These are phyloP conservation scores for Panicum virgatum DNA, from an alignment of 202 grass and related monocot species.

Conservation along the genomic window DNA sequence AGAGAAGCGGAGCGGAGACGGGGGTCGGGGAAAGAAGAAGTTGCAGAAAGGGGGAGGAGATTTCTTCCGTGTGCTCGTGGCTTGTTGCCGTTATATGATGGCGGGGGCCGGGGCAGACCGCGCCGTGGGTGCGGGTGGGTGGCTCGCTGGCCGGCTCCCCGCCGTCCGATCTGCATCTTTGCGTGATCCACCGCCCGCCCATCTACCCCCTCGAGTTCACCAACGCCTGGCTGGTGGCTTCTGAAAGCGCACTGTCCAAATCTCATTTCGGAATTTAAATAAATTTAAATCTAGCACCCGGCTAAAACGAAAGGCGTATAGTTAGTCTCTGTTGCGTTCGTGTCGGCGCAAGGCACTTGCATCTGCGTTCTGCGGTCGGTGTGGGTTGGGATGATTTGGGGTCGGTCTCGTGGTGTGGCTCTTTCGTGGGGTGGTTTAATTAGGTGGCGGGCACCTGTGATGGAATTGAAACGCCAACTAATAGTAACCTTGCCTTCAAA, in stretches of 20 bases:
- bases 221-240: background rate
- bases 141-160: background rate
- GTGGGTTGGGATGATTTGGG: background rate
- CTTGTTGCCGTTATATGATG: conserved; percentile 35
- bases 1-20: background rate
- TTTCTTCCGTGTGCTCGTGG: conserved; percentile 15
- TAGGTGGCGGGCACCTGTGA: conserved; percentile 40
- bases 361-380: conserved; percentile 3
- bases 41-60: background rate
- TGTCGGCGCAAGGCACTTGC: conserved; percentile 27
- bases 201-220: background rate
- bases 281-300: background rate
- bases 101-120: background rate
- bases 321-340: background rate
- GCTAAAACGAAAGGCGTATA: background rate
- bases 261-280: background rate
- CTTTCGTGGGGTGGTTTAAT: background rate
- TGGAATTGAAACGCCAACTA: conserved; percentile 48
- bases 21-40: background rate
- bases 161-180: conserved; percentile 47
- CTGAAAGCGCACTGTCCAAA: background rate
- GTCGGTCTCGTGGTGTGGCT: conserved; percentile 7
- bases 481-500: conserved; percentile 34
- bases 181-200: background rate
- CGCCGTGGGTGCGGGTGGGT: conserved; percentile 7